Conservation (phyloP, 2,329 filamentous ascomycete species). For the Ampelomyces quisqualis region DNA sequence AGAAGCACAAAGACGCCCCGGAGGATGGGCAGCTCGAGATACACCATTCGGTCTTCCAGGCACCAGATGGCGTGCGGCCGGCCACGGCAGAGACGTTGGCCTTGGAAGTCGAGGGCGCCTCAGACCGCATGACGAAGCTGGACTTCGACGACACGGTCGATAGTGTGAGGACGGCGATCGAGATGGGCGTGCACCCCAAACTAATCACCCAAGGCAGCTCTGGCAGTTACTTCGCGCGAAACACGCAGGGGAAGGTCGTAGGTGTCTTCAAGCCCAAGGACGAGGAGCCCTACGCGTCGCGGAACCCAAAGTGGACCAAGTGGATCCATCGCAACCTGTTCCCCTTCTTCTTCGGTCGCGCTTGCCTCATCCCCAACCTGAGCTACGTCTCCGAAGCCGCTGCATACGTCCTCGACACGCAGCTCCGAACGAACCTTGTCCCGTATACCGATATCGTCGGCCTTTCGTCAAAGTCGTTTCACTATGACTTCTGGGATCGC, state of each 20-base stretch:
- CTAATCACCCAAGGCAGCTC: conserved; percentile 98
- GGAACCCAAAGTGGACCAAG: conserved; percentile 99
- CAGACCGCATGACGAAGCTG: conserved; percentile 69
- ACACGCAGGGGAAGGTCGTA: conserved; percentile 87
- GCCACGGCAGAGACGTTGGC: conserved; percentile 74
- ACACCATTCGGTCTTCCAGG: conserved; percentile 93
- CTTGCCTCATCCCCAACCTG: conserved; percentile 93
- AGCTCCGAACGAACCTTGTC: conserved; percentile 86
- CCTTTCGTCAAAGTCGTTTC: conserved; percentile 93
- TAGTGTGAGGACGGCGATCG: conserved; percentile 85
- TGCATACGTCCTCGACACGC: conserved; percentile 89
- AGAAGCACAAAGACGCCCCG: conserved; percentile 69
- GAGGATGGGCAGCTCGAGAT: conserved; percentile 87
- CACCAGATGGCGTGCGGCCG: conserved; percentile 83
- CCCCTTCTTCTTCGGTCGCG: conserved; percentile 93
- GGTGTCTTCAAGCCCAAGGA: conserved; percentile 99
- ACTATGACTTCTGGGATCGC: conserved; percentile 97
- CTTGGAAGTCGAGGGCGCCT: conserved; percentile 53
- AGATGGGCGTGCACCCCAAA: conserved; percentile 86
- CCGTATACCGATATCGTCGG: conserved; percentile 95
- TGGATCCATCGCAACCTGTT: conserved; percentile 99
- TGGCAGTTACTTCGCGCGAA: conserved; percentile 95
- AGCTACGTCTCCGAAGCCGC: conserved; percentile 98
- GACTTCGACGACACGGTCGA: conserved; percentile 89
- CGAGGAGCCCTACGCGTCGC: conserved; percentile 94